phyloP scores from a whole-genome alignment of 805 yeast genomes.

The Candida ascalaphidarum region DNA sequence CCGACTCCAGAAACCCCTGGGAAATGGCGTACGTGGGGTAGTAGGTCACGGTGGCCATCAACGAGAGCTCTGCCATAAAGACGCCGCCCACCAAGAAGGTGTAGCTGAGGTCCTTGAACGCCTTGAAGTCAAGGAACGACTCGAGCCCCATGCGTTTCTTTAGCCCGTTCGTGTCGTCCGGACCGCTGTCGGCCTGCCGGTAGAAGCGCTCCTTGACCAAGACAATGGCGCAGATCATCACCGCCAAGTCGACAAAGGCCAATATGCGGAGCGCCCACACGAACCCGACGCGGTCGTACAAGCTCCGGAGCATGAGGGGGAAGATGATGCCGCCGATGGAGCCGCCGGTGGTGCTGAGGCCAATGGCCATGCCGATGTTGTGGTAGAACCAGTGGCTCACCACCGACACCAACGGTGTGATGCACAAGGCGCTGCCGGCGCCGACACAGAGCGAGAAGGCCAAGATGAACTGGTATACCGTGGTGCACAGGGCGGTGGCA shows the following conservation, averaged over 20 bases:
- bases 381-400: conserved; percentile 58
- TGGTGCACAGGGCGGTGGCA: conserved; percentile 46
- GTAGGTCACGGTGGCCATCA: conserved; percentile 45
- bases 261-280: conserved; percentile 51
- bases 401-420: conserved; percentile 54
- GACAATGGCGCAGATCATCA: conserved; percentile 13
- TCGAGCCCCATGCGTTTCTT: conserved; percentile 1
- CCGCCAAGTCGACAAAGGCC: conserved; percentile 22
- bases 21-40: conserved; percentile 49
- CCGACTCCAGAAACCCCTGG: conserved; percentile 36
- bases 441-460: conserved; percentile 52
- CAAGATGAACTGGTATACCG: conserved; percentile 53
- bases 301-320: conserved; percentile 42
- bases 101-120: conserved; percentile 30
- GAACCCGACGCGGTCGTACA: conserved; percentile 44
- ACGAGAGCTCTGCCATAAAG: conserved; percentile 41
- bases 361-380: conserved; percentile 54
- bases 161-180: too few species aligned
- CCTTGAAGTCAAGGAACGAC: conserved; percentile 26
- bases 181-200: neutral
- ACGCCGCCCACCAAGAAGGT: conserved; percentile 29
- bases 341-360: conserved; percentile 59
- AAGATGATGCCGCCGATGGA: conserved; percentile 58
- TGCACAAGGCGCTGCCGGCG: conserved; percentile 49
- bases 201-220: conserved; percentile 20